Percentiles rank a stretch among this genome's conserved stretches.
Conservation (phyloP, 2,329 filamentous ascomycete species). For the Sporothrix phasma region DNA sequence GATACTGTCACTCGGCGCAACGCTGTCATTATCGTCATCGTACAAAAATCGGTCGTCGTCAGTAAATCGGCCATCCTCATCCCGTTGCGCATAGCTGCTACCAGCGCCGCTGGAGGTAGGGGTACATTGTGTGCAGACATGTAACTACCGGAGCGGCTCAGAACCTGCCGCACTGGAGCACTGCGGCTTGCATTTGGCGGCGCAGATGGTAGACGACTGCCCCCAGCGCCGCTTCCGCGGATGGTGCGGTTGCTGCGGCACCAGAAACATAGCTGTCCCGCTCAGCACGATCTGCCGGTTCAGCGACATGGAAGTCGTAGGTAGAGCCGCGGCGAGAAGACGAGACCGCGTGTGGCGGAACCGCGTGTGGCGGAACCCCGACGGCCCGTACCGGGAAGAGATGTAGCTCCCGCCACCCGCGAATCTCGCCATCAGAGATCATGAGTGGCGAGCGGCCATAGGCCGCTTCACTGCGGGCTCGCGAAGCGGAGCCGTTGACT, state of each 20-base stretch:
- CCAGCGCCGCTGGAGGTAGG: conserved; percentile 35
- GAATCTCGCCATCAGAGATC: conserved; percentile 33
- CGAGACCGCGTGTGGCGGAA: conserved; percentile 12
- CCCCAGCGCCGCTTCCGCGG: conserved; percentile 21
- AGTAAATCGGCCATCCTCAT: conserved; percentile 8
- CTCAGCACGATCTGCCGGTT: conserved; percentile 23
- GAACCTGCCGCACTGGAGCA: conserved; percentile 11
- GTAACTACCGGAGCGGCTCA: conserved; percentile 20
- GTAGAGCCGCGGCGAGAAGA: conserved; percentile 19
- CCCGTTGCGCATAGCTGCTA: conserved; percentile 28
- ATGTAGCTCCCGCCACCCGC: conserved; percentile 28
- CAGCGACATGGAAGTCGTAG: conserved; percentile 14
- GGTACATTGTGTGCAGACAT: conserved; percentile 27
- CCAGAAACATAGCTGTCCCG: conserved; percentile 34
- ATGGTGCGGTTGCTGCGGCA: conserved; percentile 32
- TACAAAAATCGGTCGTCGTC: conserved; percentile 4
- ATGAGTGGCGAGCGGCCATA: conserved; percentile 30
- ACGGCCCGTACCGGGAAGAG: conserved; percentile 27
- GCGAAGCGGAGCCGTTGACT: conserved; percentile 21
- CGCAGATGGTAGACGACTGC: conserved; percentile 1
- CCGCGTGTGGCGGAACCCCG: conserved; percentile 21
- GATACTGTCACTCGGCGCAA: conserved; percentile 53
- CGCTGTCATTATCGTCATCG: conserved; percentile 35
- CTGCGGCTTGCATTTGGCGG: conserved; percentile 19
- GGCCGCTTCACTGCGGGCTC: conserved; percentile 34